These are phyloP conservation scores for Aspergillus texensis DNA, from an alignment of 2,329 filamentous ascomycete species.

Conservation along the genomic window DNA sequence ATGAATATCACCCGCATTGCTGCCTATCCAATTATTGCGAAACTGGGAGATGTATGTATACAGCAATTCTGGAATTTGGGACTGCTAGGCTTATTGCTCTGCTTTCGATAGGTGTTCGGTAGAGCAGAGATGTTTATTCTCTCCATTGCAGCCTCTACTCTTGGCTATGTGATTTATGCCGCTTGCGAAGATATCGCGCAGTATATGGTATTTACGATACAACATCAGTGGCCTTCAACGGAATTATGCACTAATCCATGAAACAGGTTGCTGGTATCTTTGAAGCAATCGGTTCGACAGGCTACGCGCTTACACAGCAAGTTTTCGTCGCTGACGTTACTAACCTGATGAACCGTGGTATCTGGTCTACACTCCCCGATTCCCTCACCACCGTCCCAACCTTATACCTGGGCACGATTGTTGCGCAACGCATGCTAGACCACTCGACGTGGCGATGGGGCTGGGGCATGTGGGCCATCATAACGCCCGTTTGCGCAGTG, in stretches of 20 bases:
- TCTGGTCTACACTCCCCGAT: conserved; percentile 63
- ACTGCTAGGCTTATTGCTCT: neutral
- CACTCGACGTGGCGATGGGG: conserved; percentile 47
- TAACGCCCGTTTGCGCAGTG: conserved; percentile 37
- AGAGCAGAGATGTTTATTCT: conserved; percentile 62
- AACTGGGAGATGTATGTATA: conserved; percentile 24
- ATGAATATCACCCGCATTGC: conserved; percentile 28
- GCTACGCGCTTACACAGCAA: conserved; percentile 63
- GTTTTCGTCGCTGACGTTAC: conserved; percentile 68
- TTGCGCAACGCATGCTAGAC: conserved; percentile 39
- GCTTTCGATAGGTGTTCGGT: conserved; percentile 53
- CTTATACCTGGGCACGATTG: conserved; percentile 60
- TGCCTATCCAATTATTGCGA: conserved; percentile 31
- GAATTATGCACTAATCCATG: fast-evolving
- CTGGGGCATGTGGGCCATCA: conserved; percentile 48
- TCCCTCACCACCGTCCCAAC: conserved; percentile 50
- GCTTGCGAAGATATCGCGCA: conserved; percentile 53
- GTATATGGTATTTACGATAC: conserved; percentile 28
- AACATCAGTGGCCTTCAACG: conserved; percentile 14
- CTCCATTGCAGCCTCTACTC: conserved; percentile 56
- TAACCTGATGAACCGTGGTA: conserved; percentile 60
- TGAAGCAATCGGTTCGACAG: conserved; percentile 63
- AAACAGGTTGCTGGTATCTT: conserved; percentile 53
- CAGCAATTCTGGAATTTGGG: neutral
- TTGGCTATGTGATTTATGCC: conserved; percentile 63